phyloP scores from a whole-genome alignment of 805 yeast species.

The Teunomyces pallodes region DNA sequence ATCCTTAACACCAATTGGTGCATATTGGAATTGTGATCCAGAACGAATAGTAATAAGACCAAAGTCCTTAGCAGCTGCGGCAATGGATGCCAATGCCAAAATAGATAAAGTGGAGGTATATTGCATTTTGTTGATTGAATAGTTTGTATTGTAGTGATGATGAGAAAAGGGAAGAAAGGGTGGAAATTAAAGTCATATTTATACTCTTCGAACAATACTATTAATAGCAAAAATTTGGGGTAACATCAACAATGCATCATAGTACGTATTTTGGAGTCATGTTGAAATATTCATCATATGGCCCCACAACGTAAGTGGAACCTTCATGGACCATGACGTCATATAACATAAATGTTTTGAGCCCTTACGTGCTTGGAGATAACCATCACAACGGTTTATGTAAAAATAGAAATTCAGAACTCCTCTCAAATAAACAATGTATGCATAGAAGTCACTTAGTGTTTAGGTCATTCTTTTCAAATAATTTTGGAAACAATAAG shows the following conservation, averaged over 20 bases:
- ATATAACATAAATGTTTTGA: not conserved
- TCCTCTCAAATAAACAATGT: not conserved
- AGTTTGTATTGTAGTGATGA: conserved; percentile 6
- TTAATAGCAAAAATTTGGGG: not conserved
- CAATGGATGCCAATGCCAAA: conserved; percentile 18
- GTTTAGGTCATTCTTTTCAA: no score
- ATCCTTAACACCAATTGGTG: conserved; percentile 7
- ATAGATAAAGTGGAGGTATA: conserved; percentile 16
- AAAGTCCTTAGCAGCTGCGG: conserved; percentile 21
- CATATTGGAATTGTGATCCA: conserved; percentile 25
- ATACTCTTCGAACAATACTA: not conserved
- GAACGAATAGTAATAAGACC: conserved; percentile 21
- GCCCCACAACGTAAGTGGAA: not conserved
- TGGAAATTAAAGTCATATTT: not conserved
- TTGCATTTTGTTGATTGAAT: conserved; percentile 7
- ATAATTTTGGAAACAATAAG: no score
- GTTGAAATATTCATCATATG: not conserved
- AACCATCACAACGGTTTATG: not conserved
- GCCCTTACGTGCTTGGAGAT: not conserved
- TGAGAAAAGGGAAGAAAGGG: not conserved
- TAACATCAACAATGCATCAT: not conserved
- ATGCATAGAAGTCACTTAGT: not conserved
- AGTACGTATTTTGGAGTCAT: not conserved
- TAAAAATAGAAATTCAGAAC: not conserved
- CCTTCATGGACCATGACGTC: not conserved